These are phyloP conservation scores for Cytospora piceicola DNA, from an alignment of 2,329 filamentous ascomycete genomes.

Conservation along the genomic window DNA sequence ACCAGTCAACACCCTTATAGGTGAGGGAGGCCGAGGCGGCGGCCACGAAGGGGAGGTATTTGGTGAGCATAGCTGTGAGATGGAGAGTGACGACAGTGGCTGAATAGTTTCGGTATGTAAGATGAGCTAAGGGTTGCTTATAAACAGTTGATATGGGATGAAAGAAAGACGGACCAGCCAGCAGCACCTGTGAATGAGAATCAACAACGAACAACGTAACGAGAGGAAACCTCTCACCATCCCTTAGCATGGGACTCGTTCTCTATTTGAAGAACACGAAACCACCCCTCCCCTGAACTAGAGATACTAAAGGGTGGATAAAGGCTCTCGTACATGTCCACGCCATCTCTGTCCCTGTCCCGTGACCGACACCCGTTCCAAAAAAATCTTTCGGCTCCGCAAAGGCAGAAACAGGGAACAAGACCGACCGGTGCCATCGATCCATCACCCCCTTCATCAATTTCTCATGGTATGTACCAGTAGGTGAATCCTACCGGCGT, in stretches of 20 bases:
- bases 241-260: background rate
- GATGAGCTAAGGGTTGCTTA: background rate
- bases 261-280: background rate
- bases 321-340: background rate
- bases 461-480: background rate
- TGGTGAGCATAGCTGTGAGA: slow-evolving; percentile 19
- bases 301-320: background rate
- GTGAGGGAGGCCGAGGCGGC: slow-evolving; percentile 27
- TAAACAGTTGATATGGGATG: background rate
- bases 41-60: slow-evolving; percentile 16
- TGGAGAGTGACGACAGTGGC: background rate
- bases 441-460: slow-evolving; percentile 21
- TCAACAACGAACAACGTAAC: background rate
- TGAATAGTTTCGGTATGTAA: background rate
- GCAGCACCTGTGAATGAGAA: background rate
- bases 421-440: background rate
- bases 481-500: too few species aligned
- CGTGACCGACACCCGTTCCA: background rate
- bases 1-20: slow-evolving; percentile 39
- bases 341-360: slow-evolving; percentile 4
- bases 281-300: background rate
- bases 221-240: background rate
- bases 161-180: slow-evolving; percentile 17
- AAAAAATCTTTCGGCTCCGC: background rate
- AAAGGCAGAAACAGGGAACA: slow-evolving; percentile 17